phyloP scores from a whole-genome alignment of 371 early-diverging fungal genomes.

The Globomyces sp. region DNA sequence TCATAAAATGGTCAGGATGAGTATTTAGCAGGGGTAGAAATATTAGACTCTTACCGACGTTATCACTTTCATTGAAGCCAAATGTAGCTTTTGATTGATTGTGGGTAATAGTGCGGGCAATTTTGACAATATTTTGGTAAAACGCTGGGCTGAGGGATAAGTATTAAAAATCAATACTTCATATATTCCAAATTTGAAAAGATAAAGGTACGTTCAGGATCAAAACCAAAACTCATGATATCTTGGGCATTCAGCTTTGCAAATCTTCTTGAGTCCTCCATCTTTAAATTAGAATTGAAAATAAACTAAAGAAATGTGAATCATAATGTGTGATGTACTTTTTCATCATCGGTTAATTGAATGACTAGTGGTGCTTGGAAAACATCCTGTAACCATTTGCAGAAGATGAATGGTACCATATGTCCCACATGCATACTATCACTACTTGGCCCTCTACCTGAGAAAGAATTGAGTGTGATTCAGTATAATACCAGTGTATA shows the following conservation, averaged over 20 bases:
- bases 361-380: constrained; percentile 97
- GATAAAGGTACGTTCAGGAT: constrained; percentile 98
- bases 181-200: constrained; percentile 94
- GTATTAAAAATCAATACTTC: constrained; percentile 56
- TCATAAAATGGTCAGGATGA: too few relatives aligned
- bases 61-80: constrained; percentile 86
- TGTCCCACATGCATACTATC: constrained; percentile 99
- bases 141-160: constrained; percentile 68
- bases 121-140: constrained; percentile 88
- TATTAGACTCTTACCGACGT: constrained; percentile 59
- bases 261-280: constrained; percentile 83
- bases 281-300: constrained; percentile 88
- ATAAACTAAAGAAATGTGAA: constrained; percentile 59
- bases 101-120: constrained; percentile 83
- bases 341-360: constrained; percentile 99
- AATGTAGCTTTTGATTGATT: constrained; percentile 85
- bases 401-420: constrained; percentile 97
- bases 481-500: constrained; percentile 86
- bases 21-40: too few relatives aligned
- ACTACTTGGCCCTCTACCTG: constrained; percentile 91
- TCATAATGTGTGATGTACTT: constrained; percentile 32
- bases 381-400: constrained; percentile 96
- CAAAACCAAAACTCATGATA: constrained; percentile 98
- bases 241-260: constrained; percentile 92
- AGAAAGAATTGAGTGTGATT: too few relatives aligned